Percentiles rank a stretch among this genome's conserved stretches.
These are phyloP conservation scores for Sphagnum contortum DNA, from an alignment of 225 moss, liverwort and hornwort species.

Conservation along the genomic window DNA sequence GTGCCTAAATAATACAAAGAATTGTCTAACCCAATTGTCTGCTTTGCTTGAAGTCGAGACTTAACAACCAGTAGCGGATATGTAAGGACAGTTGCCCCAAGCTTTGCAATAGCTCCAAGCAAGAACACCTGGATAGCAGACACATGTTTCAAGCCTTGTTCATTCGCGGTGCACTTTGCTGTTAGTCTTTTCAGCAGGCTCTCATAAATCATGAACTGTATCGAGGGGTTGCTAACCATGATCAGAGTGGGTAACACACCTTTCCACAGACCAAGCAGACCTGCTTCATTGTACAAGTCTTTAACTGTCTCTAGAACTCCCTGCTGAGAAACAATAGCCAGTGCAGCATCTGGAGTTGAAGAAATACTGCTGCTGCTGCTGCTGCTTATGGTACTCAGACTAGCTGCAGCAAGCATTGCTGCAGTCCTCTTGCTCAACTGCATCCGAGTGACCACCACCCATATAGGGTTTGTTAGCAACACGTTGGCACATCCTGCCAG, in stretches of 20 bases:
- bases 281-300: constrained; percentile 49
- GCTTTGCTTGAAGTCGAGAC: constrained; percentile 96
- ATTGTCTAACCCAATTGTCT: constrained; percentile 43
- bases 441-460: constrained; percentile 99
- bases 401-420: constrained; percentile 11
- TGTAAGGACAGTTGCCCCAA: constrained; percentile 89
- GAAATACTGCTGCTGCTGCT: too few relatives aligned
- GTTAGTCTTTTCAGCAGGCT: constrained; percentile 60
- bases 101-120: constrained; percentile 81
- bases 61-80: constrained; percentile 95
- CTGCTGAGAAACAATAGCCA: constrained; percentile 9
- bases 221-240: constrained; percentile 79
- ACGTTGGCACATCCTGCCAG: constrained; percentile 89
- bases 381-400: too few relatives aligned
- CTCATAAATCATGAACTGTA: constrained; percentile 71
- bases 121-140: constrained; percentile 65
- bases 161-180: constrained; percentile 42
- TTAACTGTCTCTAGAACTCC: constrained; percentile 55
- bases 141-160: constrained; percentile 44
- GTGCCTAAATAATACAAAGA: constrained; percentile 14
- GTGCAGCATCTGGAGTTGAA: too few relatives aligned
- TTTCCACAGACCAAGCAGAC: constrained; percentile 69
- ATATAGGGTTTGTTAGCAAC: constrained; percentile 86
- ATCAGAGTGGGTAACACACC: constrained; percentile 63
- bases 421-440: constrained; percentile 31